These are phyloP conservation scores for Adansonia digitata DNA, from an alignment of 345 rosid species.

Conservation along the genomic window DNA sequence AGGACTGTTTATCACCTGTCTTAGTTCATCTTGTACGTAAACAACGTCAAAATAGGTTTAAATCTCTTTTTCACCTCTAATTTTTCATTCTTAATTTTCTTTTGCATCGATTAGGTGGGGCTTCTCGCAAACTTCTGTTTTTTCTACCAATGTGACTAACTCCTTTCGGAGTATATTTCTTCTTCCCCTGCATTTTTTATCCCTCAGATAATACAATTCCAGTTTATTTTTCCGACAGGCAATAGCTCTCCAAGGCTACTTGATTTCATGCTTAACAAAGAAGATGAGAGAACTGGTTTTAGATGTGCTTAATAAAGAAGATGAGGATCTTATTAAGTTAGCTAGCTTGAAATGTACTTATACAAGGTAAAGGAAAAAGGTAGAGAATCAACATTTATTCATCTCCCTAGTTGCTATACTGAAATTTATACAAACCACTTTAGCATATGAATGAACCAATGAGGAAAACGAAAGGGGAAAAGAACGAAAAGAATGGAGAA, in stretches of 20 bases:
- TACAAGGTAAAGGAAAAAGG: background rate
- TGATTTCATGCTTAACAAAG: background rate
- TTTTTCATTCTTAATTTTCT: background rate
- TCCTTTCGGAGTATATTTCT: no score
- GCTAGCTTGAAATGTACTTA: background rate
- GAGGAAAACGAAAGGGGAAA: background rate
- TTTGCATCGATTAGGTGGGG: background rate
- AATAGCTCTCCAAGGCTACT: background rate
- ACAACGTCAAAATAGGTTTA: background rate
- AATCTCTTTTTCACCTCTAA: background rate
- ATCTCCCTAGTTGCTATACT: background rate
- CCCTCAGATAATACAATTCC: no score
- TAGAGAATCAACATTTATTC: conserved; percentile 15
- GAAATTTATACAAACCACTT: conserved; percentile 1
- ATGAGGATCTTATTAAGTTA: background rate
- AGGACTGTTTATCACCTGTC: background rate
- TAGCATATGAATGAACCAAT: conserved; percentile 2
- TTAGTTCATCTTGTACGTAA: conserved; percentile 1
- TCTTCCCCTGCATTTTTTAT: no score
- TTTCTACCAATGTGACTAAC: no score
- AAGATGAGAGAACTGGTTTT: background rate
- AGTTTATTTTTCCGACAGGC: background rate
- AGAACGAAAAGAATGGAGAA: background rate
- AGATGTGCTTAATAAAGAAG: background rate
- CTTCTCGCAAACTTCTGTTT: no score